Evolutionary conservation across 73 alveolate species (phyloP).

Genomic region (Paramecium octaurelia): DNA sequence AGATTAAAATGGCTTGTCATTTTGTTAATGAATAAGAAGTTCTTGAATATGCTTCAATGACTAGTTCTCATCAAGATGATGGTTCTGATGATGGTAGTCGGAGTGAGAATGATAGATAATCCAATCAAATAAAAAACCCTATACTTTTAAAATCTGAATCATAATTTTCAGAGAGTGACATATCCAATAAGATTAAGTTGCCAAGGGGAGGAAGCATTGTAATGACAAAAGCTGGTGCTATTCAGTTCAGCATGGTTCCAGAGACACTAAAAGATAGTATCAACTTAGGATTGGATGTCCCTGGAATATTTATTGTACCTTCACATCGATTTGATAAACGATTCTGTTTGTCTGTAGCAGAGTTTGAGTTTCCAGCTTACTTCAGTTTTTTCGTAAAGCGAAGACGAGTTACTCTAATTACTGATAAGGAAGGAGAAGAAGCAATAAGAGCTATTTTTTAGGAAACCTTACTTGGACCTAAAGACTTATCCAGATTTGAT

Average conservation of each 20-base stretch:
- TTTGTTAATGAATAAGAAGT: constrained; percentile 1
- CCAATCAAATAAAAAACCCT: background rate
- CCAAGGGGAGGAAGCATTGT: constrained; percentile 47
- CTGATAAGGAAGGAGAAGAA: constrained; percentile 44
- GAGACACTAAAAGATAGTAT: constrained; percentile 49
- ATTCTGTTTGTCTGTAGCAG: constrained; percentile 53
- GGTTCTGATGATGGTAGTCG: background rate
- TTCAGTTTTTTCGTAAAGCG: constrained; percentile 51
- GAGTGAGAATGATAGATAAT: background rate
- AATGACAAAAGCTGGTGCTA: constrained; percentile 39
- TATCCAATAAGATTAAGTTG: background rate
- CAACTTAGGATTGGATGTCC: constrained; percentile 50
- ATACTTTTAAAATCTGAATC: background rate
- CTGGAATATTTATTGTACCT: constrained; percentile 49
- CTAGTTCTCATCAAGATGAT: background rate
- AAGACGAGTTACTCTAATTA: background rate
- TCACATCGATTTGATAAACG: constrained; percentile 43
- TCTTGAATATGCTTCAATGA: background rate
- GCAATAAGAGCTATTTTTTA: constrained; percentile 32
- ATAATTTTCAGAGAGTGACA: background rate
- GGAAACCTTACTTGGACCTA: constrained; percentile 52
- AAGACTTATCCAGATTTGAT: background rate
- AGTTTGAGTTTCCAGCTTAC: constrained; percentile 59
- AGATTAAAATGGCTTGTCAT: constrained; percentile 28
- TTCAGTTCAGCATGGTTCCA: constrained; percentile 47